Percentiles rank a stretch among this genome's conserved stretches.
phyloP scores from a whole-genome alignment of 2,329 filamentous ascomycete species.

The Neopestalotiopsis sp. region DNA sequence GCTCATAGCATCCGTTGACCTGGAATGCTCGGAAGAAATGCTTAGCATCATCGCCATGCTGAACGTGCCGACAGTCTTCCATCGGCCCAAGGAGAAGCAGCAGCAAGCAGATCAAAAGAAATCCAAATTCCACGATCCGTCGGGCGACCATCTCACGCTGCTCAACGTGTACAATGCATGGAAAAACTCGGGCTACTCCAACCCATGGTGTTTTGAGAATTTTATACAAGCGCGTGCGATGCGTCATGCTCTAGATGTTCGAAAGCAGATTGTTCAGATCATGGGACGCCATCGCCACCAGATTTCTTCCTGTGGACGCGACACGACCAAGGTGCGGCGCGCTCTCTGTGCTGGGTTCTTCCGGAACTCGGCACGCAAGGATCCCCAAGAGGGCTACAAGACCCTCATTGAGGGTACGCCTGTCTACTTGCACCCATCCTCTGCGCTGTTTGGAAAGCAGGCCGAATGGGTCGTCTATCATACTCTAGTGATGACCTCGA shows the following conservation, averaged over 20 bases:
- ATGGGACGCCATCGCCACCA: constrained; percentile 89
- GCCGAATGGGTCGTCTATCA: constrained; percentile 97
- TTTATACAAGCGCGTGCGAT: constrained; percentile 94
- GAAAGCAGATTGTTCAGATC: constrained; percentile 89
- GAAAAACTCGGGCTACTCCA: constrained; percentile 83
- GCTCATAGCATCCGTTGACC: constrained; percentile 84
- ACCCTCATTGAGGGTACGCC: constrained; percentile 94
- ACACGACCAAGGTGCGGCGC: constrained; percentile 86
- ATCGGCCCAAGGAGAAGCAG: constrained; percentile 97
- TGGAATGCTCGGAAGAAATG: constrained; percentile 91
- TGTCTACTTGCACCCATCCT: constrained; percentile 92
- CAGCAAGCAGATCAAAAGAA: constrained; percentile 97
- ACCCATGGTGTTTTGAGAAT: constrained; percentile 96
- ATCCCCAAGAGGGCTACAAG: constrained; percentile 96
- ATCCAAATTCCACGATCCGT: constrained; percentile 93
- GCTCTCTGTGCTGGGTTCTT: constrained; percentile 95
- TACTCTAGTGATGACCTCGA: constrained; percentile 86
- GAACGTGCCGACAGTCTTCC: constrained; percentile 85
- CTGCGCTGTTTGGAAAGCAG: constrained; percentile 91
- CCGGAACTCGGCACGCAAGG: constrained; percentile 91
- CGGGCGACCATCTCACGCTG: constrained; percentile 91
- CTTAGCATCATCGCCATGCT: constrained; percentile 96
- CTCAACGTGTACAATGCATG: constrained; percentile 98
- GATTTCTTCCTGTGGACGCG: constrained; percentile 82
- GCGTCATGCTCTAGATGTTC: constrained; percentile 87